A percentile compares a stretch with the other conserved stretches of the same genome.
Evolutionary conservation across 2,329 filamentous ascomycete species (phyloP).

Genomic region (Aspergillus tanneri): DNA sequence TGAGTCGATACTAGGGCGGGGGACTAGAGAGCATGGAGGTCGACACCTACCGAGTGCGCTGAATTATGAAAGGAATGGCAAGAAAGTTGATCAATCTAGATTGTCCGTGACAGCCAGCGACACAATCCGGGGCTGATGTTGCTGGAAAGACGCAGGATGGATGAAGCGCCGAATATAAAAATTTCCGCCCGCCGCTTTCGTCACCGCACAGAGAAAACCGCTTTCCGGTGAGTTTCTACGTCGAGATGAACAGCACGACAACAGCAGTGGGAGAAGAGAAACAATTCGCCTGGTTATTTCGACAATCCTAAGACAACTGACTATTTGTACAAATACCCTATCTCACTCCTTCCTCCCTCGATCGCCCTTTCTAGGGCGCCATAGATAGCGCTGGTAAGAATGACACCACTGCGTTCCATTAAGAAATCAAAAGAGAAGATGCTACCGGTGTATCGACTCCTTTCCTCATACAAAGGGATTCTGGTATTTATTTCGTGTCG

Average conservation of each 20-base stretch:
- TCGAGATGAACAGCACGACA: background rate
- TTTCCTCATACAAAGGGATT: constrained; percentile 2
- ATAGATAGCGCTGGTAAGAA: constrained; percentile 24
- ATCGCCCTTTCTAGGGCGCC: constrained; percentile 18
- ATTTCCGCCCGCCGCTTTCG: constrained; percentile 32
- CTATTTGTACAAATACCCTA: constrained; percentile 39
- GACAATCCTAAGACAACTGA: constrained; percentile 32
- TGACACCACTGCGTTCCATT: constrained; percentile 7
- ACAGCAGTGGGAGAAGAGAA: constrained; percentile 34
- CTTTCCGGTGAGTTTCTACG: background rate
- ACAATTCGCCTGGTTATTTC: constrained; percentile 28
- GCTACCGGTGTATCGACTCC: background rate
- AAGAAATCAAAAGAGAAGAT: constrained; percentile 5
- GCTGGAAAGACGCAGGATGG: constrained; percentile 1
- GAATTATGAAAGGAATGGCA: background rate
- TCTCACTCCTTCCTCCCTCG: constrained; percentile 19
- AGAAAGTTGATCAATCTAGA: background rate
- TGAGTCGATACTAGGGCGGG: constrained; percentile 7
- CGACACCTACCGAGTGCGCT: background rate
- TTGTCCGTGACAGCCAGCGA: background rate
- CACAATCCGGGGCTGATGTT: background rate
- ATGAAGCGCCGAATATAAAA: constrained; percentile 26
- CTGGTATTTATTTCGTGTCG: constrained; percentile 36
- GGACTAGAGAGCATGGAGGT: background rate
- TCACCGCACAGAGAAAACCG: constrained; percentile 22